Base-by-base conservation (phyloP, 495 filamentous ascomycete genomes). In the Endocarpon pusillum region DNA sequence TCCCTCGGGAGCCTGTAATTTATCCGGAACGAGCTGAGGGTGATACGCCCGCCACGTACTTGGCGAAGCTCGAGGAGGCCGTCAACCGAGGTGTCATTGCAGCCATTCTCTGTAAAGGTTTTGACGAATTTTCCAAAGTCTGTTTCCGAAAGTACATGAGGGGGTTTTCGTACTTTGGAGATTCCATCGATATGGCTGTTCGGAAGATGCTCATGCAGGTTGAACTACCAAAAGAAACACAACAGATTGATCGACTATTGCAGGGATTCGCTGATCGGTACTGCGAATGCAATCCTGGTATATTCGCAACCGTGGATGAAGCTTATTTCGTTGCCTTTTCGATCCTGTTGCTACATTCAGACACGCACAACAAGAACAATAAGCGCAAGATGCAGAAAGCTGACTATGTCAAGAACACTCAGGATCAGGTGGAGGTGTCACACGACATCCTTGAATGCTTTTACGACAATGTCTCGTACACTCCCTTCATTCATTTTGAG, bases 301-400 rank as follows among this genome's bases (percentile, higher is more conserved):
- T 99, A 32, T 99, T 92, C 51, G 73, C 77, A 15, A 73, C 73
- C 22, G 21, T 42, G 67, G 89, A 96, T 43, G 81, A 94, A 57
- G 85, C 89, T 25, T 94, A 96, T 54, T 92, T 94, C 47, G 85
- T 96, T 43, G 82, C 89, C 11, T 99, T 96, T 46, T 96, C 91
- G 1, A 75, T 96, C 26, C 61, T 99, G 25, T 94, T 99, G 41
- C 62, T 99, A 12, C 89, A 99, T 45, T 94, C 89, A 0, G 89
- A 99, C 50, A 82, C 91, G 8, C 94, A 94, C 71, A 99, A 99
- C 63, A 93, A 87, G 53, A 96, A 94, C 62, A 96, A 96, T 53
- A 96, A 94, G 57, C 72, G 86, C 46, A 99, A 96, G 55, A 99
- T 99, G 89, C 85, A 93, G 50, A 91, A 91, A 44, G 64, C 65